Base-by-base conservation (phyloP, 2,329 filamentous ascomycete species). In the Tolypocladium album region DNA sequence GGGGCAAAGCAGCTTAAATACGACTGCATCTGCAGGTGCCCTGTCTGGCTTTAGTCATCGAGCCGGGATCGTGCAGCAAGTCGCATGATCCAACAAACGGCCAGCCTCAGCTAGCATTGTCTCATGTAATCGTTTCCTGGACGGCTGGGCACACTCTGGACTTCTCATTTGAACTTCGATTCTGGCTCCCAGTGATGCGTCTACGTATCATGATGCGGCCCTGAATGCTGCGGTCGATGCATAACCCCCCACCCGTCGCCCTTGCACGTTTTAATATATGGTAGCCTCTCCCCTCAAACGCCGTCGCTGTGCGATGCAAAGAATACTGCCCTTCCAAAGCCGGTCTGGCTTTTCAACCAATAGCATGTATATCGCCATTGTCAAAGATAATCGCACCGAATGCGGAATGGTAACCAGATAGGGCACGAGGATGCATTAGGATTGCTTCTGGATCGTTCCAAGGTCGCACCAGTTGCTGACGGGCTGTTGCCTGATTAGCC, bases 391-490 rank as follows among this genome's bases (percentile, higher is more conserved):
- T 36, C 6, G 31, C 11, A 31, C 50, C 31, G 27, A 36, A 53
- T 20, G 50, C 6, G 31, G 50, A 9, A 36, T 34, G 17, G 17
- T 36, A 53, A 36, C 22, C 17, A n/a, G 50, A 36, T n/a, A 17
- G 50, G 5, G 9, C 20, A 36, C 20, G 12, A 36, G 4, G 50
- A 20, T 53, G 9, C 27, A 13, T 20, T n/a, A 53, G 13, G 9
- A 20, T n/a, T 50, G 60, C 55, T 67, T 58, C 61, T 71, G 62
- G 53, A 75, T 70, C 9, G 66, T 74, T 62, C 78, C 78, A 56
- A 78, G 75, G 43, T 87, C 81, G 67, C 87, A 89, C 87, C 87
- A 89, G 66, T 85, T 78, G 64, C 81, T 88, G 59, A 89, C 78
- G 61, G 83, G 82, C 84, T 87, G 59, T 45, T 40, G 24, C 11